Percentiles rank a stretch among this genome's conserved stretches.
Evolutionary conservation across 1,284 basidiomycete species (phyloP).

Genomic region (Trametes versicolor): DNA sequence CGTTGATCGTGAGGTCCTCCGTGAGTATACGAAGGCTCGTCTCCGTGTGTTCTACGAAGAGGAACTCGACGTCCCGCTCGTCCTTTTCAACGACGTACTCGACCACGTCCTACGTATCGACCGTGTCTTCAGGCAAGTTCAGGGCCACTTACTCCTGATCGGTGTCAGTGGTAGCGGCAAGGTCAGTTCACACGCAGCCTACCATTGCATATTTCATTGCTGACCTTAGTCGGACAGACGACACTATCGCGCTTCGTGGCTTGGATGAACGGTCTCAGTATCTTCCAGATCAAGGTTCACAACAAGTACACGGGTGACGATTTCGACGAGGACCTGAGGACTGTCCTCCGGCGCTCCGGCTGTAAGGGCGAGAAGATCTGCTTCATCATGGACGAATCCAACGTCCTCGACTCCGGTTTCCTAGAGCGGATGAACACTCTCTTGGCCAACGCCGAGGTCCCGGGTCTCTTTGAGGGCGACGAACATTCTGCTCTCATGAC

Average conservation of each 20-base stretch:
- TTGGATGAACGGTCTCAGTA: conserved; percentile 99
- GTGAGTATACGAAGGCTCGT: conserved; percentile 97
- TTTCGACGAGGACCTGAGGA: conserved; percentile 97
- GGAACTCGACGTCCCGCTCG: conserved; percentile 97
- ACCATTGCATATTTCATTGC: background rate
- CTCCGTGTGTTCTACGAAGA: conserved; percentile 97
- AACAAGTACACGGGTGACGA: conserved; percentile 99
- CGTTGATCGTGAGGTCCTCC: conserved; percentile 91
- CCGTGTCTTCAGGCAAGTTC: conserved; percentile 98
- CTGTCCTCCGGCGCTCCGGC: conserved; percentile 92
- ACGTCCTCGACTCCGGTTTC: conserved; percentile 98
- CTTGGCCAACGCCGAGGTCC: conserved; percentile 99
- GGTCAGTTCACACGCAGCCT: conserved; percentile 56
- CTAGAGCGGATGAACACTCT: conserved; percentile 99
- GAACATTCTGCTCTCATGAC: conserved; percentile 98
- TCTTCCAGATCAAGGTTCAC: conserved; percentile 99
- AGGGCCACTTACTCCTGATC: conserved; percentile 96
- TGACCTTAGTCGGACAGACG: conserved; percentile 63
- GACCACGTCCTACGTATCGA: conserved; percentile 98
- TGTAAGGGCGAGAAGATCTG: conserved; percentile 99
- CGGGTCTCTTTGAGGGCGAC: conserved; percentile 98
- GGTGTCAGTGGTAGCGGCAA: conserved; percentile 99
- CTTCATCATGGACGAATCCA: conserved; percentile 99
- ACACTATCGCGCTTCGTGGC: conserved; percentile 98
- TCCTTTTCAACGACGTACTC: conserved; percentile 98